A percentile compares a stretch with the other conserved stretches of the same genome.
Conservation (phyloP, 2,329 filamentous ascomycete species). For the Diaporthe vaccinii region DNA sequence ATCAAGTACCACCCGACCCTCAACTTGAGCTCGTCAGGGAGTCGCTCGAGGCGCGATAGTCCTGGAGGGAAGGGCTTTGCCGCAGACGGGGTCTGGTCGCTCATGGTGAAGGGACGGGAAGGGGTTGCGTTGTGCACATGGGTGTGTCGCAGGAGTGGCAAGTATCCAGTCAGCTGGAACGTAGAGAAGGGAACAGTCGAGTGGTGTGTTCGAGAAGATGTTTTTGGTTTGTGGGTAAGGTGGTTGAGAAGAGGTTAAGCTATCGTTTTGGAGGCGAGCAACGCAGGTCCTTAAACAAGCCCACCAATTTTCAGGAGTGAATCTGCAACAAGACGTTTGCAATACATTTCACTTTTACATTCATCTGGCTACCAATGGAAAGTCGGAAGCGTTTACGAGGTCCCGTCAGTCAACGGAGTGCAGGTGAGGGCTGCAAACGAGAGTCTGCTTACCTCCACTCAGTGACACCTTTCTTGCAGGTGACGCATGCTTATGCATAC, state of each 20-base stretch:
- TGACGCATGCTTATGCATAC: not conserved
- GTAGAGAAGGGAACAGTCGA: not conserved
- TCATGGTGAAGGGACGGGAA: not conserved
- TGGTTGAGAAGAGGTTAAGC: not conserved
- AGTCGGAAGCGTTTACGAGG: not conserved
- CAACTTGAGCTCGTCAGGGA: not conserved
- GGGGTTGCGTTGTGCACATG: not conserved
- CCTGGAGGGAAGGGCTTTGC: not conserved
- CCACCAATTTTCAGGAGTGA: not conserved
- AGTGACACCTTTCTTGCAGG: not conserved
- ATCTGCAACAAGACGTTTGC: not conserved
- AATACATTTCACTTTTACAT: not conserved
- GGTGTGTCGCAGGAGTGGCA: not conserved
- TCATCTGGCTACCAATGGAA: not conserved
- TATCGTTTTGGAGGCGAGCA: not conserved
- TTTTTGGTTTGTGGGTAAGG: too few relatives aligned
- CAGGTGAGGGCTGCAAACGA: not conserved
- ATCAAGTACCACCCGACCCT: not conserved
- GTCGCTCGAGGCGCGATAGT: not conserved
- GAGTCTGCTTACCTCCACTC: not conserved
- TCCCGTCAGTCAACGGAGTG: not conserved
- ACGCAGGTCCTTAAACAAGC: not conserved
- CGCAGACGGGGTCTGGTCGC: rapidly evolving
- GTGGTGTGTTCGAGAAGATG: not conserved
- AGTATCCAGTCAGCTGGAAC: rapidly evolving